A percentile compares a stretch with the other conserved stretches of the same genome.
Evolutionary conservation across 768 basidiomycete species (phyloP).

Genomic region (Neoboletus subvelutipes): DNA sequence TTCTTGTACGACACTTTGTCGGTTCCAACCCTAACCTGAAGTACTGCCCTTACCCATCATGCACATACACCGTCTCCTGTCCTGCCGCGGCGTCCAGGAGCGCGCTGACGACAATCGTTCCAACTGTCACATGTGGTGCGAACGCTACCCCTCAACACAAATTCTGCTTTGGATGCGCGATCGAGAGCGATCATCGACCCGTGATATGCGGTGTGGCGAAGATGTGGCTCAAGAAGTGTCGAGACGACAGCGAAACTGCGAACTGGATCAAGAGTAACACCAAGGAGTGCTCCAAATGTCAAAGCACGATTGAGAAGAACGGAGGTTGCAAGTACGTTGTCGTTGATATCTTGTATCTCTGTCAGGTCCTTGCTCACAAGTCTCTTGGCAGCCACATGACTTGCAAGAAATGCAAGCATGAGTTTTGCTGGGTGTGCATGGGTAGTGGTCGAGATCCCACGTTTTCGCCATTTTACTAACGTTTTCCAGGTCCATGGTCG

Average conservation of each 20-base stretch:
- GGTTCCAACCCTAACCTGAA: conserved; percentile 77
- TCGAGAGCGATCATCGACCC: conserved; percentile 89
- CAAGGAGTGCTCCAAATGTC: conserved; percentile 95
- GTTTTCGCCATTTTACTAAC: conserved; percentile 1
- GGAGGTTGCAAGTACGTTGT: conserved; percentile 96
- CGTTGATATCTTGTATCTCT: conserved; percentile 72
- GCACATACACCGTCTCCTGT: conserved; percentile 93
- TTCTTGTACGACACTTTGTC: conserved; percentile 89
- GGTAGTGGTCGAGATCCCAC: conserved; percentile 44
- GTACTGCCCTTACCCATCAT: conserved; percentile 94
- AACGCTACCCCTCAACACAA: conserved; percentile 56
- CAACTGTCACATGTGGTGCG: conserved; percentile 84
- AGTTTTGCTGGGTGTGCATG: conserved; percentile 99
- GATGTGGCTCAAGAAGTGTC: conserved; percentile 97
- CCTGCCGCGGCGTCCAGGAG: conserved; percentile 73
- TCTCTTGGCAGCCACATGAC: conserved; percentile 85
- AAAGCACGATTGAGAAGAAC: conserved; percentile 99
- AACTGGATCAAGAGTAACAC: conserved; percentile 99
- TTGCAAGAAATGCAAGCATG: conserved; percentile 98
- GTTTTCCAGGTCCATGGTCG: conserved; percentile 78
- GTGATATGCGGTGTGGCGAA: conserved; percentile 85
- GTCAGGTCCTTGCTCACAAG: conserved; percentile 10
- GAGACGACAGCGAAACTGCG: conserved; percentile 96
- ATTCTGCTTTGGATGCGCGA: conserved; percentile 94
- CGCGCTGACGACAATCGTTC: conserved; percentile 76